These are phyloP conservation scores for Globisporangium mamillatum DNA, from an alignment of 352 stramenopile species.

Conservation along the genomic window DNA sequence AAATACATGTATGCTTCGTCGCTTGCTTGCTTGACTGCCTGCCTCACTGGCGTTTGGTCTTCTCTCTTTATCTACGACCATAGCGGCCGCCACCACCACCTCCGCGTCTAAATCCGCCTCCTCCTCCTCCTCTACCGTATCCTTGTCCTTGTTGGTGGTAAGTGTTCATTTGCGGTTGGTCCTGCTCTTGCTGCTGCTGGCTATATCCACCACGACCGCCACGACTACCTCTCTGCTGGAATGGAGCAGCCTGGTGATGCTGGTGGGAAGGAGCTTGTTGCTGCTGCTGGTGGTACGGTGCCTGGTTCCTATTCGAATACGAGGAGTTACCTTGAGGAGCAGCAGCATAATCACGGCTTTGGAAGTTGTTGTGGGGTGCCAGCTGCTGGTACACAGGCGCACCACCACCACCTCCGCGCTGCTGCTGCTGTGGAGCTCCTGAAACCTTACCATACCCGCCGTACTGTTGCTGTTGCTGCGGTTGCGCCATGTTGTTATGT, in stretches of 20 bases:
- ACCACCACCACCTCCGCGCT: conserved; percentile 5
- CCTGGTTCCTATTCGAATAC: conserved; percentile 17
- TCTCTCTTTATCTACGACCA: conserved; percentile 21
- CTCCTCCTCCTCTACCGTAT: conserved; percentile 23
- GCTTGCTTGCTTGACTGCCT: background rate
- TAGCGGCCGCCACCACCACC: conserved; percentile 30
- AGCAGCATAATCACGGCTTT: conserved; percentile 15
- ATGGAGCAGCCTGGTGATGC: conserved; percentile 11
- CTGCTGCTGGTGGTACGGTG: conserved; percentile 22
- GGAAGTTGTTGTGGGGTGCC: conserved; percentile 6
- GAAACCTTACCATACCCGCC: conserved; percentile 15
- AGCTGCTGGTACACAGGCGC: conserved; percentile 14
- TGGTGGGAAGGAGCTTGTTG: conserved; percentile 10
- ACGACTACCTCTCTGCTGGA: conserved; percentile 19
- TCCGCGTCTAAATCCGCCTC: conserved; percentile 15
- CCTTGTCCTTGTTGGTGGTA: conserved; percentile 18
- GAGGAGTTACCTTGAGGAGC: conserved; percentile 11
- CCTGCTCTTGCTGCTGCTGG: conserved; percentile 9
- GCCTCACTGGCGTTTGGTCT: background rate
- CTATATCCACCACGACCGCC: conserved; percentile 18
- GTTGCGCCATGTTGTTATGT: conserved; percentile 4
- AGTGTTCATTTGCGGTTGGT: conserved; percentile 5
- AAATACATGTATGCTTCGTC: conserved; percentile 7
- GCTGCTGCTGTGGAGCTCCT: conserved; percentile 12
- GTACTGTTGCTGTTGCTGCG: conserved; percentile 9